Percentiles rank a stretch among this genome's conserved stretches.
Evolutionary conservation across 768 basidiomycete genomes (phyloP).

Genomic region (Coprinellus aureogranulatus): DNA sequence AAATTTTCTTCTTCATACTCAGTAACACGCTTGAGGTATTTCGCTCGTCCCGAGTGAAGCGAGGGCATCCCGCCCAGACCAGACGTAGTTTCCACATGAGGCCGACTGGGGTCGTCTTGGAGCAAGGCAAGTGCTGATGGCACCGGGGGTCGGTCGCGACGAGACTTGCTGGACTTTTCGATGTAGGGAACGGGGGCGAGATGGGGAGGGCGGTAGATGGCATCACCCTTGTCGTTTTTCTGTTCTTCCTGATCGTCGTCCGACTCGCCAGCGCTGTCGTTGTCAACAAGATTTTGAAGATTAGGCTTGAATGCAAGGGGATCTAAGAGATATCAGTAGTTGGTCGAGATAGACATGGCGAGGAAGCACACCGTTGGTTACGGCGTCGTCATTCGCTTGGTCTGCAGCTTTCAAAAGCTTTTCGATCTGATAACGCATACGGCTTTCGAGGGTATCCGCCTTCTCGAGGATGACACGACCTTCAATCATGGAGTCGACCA

Average conservation of each 20-base stretch:
- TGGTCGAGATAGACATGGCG: background rate
- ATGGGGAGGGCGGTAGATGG: constrained; percentile 81
- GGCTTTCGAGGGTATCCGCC: constrained; percentile 75
- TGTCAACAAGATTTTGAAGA: constrained; percentile 61
- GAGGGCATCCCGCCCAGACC: constrained; percentile 66
- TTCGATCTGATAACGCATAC: constrained; percentile 94
- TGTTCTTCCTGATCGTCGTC: constrained; percentile 11
- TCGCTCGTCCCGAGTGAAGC: constrained; percentile 63
- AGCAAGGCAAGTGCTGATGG: constrained; percentile 67
- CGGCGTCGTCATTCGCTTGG: constrained; percentile 45
- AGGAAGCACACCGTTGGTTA: constrained; percentile 55
- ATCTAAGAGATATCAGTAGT: constrained; percentile 45
- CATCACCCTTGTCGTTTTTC: constrained; percentile 29
- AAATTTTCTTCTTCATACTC: constrained; percentile 96
- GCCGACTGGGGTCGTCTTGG: constrained; percentile 65
- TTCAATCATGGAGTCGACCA: constrained; percentile 79
- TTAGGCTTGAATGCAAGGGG: constrained; percentile 92
- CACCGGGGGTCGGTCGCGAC: constrained; percentile 40
- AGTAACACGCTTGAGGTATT: constrained; percentile 74
- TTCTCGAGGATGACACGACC: constrained; percentile 86
- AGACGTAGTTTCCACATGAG: constrained; percentile 68
- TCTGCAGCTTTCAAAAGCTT: constrained; percentile 82
- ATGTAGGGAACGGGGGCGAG: constrained; percentile 87
- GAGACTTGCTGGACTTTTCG: constrained; percentile 44
- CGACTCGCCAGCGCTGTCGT: constrained; percentile 12